Evolutionary conservation across 2,329 filamentous ascomycete genomes (phyloP).

Genomic region (Fusarium kyushuense): DNA sequence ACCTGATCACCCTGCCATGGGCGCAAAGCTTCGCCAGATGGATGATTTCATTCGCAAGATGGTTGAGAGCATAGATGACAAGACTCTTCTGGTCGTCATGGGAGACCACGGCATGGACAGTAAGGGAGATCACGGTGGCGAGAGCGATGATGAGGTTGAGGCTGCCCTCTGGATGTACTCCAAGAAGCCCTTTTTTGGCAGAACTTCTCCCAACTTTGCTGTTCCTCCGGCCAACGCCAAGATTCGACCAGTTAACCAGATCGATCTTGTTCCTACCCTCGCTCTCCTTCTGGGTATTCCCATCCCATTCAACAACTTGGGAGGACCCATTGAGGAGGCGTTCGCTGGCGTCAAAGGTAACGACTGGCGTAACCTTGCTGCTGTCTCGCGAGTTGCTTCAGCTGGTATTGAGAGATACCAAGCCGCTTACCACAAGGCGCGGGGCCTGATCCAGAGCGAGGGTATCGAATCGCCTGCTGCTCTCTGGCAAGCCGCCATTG

Average conservation of each 20-base stretch:
- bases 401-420: constrained; percentile 94
- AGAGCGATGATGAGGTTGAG: constrained; percentile 95
- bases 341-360: constrained; percentile 79
- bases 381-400: constrained; percentile 80
- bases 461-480: constrained; percentile 55
- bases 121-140: constrained; percentile 98
- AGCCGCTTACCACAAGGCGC: constrained; percentile 79
- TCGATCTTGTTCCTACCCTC: constrained; percentile 94
- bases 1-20: constrained; percentile 92
- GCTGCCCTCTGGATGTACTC: constrained; percentile 99
- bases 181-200: constrained; percentile 85
- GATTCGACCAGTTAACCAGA: constrained; percentile 81
- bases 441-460: constrained; percentile 73
- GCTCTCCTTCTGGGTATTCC: constrained; percentile 89
- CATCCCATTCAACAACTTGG: constrained; percentile 96
- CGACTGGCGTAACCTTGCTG: constrained; percentile 81
- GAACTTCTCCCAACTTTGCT: constrained; percentile 70
- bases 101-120: constrained; percentile 99
- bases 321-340: constrained; percentile 91
- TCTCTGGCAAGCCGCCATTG: constrained; percentile 63
- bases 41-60: constrained; percentile 80
- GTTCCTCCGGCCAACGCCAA: constrained; percentile 79
- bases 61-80: constrained; percentile 78
- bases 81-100: constrained; percentile 93
- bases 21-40: constrained; percentile 91